phyloP scores from a whole-genome alignment of 2,329 filamentous ascomycete species.

The Apiospora rasikravindrae region DNA sequence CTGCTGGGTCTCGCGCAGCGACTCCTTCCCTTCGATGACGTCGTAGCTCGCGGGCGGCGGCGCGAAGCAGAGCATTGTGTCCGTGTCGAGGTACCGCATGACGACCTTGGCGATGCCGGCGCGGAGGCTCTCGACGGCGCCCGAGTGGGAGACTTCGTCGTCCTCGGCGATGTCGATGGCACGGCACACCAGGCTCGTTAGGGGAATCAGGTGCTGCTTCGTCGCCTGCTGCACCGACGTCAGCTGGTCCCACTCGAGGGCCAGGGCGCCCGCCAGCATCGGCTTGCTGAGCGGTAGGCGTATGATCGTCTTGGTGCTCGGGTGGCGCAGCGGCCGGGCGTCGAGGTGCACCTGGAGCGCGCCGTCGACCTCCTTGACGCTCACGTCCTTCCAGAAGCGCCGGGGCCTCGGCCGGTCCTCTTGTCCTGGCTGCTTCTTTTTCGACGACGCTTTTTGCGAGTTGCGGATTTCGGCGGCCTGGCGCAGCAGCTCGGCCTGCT shows the following conservation, averaged over 20 bases:
- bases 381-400: constrained; percentile 89
- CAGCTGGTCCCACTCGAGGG: constrained; percentile 91
- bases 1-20: constrained; percentile 75
- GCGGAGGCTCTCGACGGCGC: constrained; percentile 56
- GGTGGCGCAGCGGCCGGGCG: constrained; percentile 77
- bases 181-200: constrained; percentile 84
- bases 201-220: constrained; percentile 84
- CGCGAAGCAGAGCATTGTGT: constrained; percentile 91
- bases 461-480: constrained; percentile 53
- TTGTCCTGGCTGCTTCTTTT: constrained; percentile 40
- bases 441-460: neutral
- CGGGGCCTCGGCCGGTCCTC: constrained; percentile 51
- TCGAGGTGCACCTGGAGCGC: constrained; percentile 75
- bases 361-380: constrained; percentile 69
- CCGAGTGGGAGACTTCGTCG: neutral
- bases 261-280: constrained; percentile 82
- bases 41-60: constrained; percentile 57
- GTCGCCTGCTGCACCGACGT: constrained; percentile 82
- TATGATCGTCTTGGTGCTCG: constrained; percentile 72
- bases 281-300: constrained; percentile 76
- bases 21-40: constrained; percentile 54
- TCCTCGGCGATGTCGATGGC: constrained; percentile 75
- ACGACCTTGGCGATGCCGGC: constrained; percentile 68
- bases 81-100: constrained; percentile 88
- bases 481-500: constrained; percentile 61